Conservation (phyloP, 805 yeast species). For the Starmerella etchellsii region DNA sequence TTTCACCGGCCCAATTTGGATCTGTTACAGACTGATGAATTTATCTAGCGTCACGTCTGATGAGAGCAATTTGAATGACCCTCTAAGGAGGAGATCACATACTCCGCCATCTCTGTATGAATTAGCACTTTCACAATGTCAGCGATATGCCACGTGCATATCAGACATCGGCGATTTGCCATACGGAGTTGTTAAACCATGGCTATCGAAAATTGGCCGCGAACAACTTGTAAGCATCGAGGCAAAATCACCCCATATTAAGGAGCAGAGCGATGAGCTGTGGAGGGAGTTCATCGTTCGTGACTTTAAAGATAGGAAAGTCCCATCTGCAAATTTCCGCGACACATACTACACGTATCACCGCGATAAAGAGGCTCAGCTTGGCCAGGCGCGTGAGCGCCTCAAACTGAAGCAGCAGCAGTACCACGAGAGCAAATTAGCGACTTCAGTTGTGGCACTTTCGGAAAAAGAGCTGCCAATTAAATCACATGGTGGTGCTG, state of each 20-base stretch:
- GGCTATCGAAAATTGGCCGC: conserved; percentile 25
- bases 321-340: conserved; percentile 23
- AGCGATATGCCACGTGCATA: conserved; percentile 18
- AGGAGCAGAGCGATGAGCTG: conserved; percentile 23
- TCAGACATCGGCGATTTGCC: conserved; percentile 31
- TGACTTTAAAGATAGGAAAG: conserved; percentile 27
- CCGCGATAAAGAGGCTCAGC: conserved; percentile 33
- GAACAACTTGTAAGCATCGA: conserved; percentile 28
- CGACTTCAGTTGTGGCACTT: conserved; percentile 18
- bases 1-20: too few species aligned
- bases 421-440: conserved; percentile 21
- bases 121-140: conserved; percentile 19
- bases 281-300: conserved; percentile 26
- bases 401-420: conserved; percentile 24
- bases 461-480: conserved; percentile 12
- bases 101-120: conserved; percentile 18
- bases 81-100: too few species aligned
- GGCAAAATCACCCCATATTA: conserved; percentile 24
- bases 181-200: conserved; percentile 28
- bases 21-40: too few species aligned
- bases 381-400: conserved; percentile 33
- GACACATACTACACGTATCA: conserved; percentile 21
- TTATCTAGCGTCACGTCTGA: too few species aligned
- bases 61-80: too few species aligned
- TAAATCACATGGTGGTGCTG: conserved; percentile 1